Conservation (phyloP, 2,329 filamentous ascomycete species). For the Passalora sequoiae region DNA sequence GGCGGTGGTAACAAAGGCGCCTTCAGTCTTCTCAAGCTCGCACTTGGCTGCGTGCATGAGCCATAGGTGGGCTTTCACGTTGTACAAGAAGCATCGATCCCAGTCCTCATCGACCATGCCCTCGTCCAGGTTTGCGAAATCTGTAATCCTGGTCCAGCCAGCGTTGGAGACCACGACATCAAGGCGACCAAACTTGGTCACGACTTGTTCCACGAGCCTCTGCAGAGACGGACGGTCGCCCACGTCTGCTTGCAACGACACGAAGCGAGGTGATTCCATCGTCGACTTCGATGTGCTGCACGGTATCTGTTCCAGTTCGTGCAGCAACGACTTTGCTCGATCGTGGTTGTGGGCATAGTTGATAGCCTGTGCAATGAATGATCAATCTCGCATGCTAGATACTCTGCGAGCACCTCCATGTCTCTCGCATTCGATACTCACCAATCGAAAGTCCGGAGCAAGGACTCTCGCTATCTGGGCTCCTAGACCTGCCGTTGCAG, state of each 20-base stretch:
- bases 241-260: constrained; percentile 29
- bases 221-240: constrained; percentile 28
- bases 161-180: constrained; percentile 42
- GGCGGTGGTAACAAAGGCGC: constrained; percentile 60
- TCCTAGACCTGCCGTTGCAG: constrained; percentile 46
- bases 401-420: too few species aligned
- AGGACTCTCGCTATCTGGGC: constrained; percentile 44
- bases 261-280: constrained; percentile 19
- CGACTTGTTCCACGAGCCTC: constrained; percentile 34
- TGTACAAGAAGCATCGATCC: constrained; percentile 46
- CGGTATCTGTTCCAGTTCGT: constrained; percentile 39
- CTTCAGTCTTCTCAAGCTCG: constrained; percentile 53
- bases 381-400: constrained; percentile 6
- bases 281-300: constrained; percentile 18
- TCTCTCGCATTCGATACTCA: too few species aligned
- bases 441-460: constrained; percentile 44
- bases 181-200: constrained; percentile 32
- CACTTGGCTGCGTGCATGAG: constrained; percentile 53
- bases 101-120: constrained; percentile 36
- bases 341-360: constrained; percentile 45
- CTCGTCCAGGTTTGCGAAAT: constrained; percentile 36
- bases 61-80: constrained; percentile 59
- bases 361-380: constrained; percentile 35
- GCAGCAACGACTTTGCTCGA: constrained; percentile 38
- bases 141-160: constrained; percentile 30